Evolutionary conservation across 352 stramenopile species (phyloP).

Genomic region (Phytopythium boreale): DNA sequence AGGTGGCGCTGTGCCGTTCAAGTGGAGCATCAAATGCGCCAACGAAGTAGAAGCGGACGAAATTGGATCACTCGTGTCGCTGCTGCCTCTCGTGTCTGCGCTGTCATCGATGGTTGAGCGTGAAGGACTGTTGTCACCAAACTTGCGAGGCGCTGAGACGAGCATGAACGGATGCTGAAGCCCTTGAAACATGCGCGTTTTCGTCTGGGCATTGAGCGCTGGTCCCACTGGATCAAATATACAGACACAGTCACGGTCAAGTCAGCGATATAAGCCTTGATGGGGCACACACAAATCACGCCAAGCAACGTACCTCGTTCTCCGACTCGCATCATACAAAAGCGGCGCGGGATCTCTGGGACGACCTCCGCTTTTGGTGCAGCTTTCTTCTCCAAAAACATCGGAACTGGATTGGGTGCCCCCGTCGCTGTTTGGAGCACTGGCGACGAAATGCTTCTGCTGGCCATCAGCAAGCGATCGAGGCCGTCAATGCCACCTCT

Average conservation of each 20-base stretch:
- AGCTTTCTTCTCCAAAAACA: conserved; percentile 3
- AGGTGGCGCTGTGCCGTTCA: background rate
- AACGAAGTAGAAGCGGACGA: background rate
- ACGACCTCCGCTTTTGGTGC: conserved; percentile 5
- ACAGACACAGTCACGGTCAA: background rate
- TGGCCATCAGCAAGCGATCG: background rate
- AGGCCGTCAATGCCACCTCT: background rate
- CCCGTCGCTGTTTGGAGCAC: background rate
- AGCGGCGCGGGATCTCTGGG: conserved; percentile 1
- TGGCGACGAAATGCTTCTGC: background rate
- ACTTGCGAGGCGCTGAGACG: background rate
- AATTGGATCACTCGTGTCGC: background rate
- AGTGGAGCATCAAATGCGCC: background rate
- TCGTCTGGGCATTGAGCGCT: background rate
- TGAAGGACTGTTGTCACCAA: background rate
- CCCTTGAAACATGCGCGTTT: background rate
- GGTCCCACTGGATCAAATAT: background rate
- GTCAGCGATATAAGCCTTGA: background rate
- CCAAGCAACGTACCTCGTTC: background rate
- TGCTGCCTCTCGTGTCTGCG: background rate
- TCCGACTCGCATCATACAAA: conserved; percentile 8
- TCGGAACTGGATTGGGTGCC: background rate
- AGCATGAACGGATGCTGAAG: background rate
- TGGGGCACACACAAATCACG: background rate
- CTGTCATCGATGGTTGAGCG: background rate